phyloP scores from a whole-genome alignment of 2,329 filamentous ascomycete genomes.

The Grosmannia serpens region DNA sequence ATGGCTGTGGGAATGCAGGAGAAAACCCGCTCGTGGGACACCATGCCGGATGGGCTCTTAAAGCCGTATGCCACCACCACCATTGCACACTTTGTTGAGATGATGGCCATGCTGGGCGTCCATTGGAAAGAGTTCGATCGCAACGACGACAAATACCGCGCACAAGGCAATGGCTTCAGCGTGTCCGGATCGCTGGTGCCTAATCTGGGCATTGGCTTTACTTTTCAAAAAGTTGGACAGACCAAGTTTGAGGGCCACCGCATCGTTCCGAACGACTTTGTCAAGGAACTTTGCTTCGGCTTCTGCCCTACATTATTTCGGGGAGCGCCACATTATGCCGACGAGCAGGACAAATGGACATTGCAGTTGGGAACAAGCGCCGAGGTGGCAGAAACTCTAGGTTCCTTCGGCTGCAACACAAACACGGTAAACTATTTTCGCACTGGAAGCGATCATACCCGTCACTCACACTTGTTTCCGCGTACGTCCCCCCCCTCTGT shows the following conservation, averaged over 20 bases:
- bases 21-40: slow-evolving; percentile 37
- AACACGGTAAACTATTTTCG: slow-evolving; percentile 36
- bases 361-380: slow-evolving; percentile 35
- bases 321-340: slow-evolving; percentile 20
- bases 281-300: slow-evolving; percentile 46
- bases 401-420: slow-evolving; percentile 42
- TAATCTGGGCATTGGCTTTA: slow-evolving; percentile 43
- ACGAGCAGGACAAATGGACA: slow-evolving; percentile 30
- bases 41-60: slow-evolving; percentile 34
- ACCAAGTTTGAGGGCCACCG: slow-evolving; percentile 36
- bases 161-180: slow-evolving; percentile 43
- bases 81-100: slow-evolving; percentile 44
- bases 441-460: slow-evolving; percentile 19
- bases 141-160: slow-evolving; percentile 37
- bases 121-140: slow-evolving; percentile 49
- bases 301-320: slow-evolving; percentile 42
- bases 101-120: slow-evolving; percentile 40
- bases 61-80: slow-evolving; percentile 42
- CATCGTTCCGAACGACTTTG: slow-evolving; percentile 38
- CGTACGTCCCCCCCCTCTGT: slow-evolving; percentile 18
- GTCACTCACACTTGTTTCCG: slow-evolving; percentile 37
- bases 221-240: slow-evolving; percentile 37
- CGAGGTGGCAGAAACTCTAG: slow-evolving; percentile 40
- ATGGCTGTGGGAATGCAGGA: slow-evolving; percentile 33
- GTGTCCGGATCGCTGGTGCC: slow-evolving; percentile 32